These are phyloP conservation scores for Clarkia xantiana DNA, from an alignment of 345 rosid species.

Conservation along the genomic window DNA sequence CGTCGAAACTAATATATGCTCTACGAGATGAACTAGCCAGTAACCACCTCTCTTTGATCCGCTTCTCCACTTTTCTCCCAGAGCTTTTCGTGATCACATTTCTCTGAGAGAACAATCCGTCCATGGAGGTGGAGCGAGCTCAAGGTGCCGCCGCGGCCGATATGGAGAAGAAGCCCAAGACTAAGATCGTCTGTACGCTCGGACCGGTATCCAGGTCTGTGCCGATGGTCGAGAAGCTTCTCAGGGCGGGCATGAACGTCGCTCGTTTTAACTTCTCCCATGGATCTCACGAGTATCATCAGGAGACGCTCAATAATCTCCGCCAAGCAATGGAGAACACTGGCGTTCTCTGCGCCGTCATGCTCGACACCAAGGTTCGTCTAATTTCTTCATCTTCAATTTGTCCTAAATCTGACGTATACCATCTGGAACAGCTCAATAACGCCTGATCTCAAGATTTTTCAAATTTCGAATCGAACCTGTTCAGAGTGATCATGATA, in stretches of 20 bases:
- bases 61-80: too few relatives aligned
- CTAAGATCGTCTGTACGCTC: constrained; percentile 91
- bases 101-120: too few relatives aligned
- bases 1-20: too few relatives aligned
- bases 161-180: constrained; percentile 58
- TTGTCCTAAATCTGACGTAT: too few relatives aligned
- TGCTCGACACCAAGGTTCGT: constrained; percentile 88
- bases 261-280: constrained; percentile 98
- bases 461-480: too few relatives aligned
- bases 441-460: too few relatives aligned
- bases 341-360: constrained; percentile 86
- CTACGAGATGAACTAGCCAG: too few relatives aligned
- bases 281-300: constrained; percentile 88
- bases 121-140: background rate
- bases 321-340: constrained; percentile 71
- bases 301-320: constrained; percentile 87
- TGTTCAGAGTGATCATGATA: too few relatives aligned
- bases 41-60: too few relatives aligned
- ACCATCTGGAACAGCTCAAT: too few relatives aligned
- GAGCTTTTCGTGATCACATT: too few relatives aligned
- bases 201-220: constrained; percentile 88
- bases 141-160: constrained; percentile 1
- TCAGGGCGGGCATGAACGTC: constrained; percentile 90
- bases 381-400: too few relatives aligned
- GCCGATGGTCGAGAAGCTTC: constrained; percentile 67